Conservation (phyloP, 176 grass and related monocot genomes). For the Hordeum vulgare region DNA sequence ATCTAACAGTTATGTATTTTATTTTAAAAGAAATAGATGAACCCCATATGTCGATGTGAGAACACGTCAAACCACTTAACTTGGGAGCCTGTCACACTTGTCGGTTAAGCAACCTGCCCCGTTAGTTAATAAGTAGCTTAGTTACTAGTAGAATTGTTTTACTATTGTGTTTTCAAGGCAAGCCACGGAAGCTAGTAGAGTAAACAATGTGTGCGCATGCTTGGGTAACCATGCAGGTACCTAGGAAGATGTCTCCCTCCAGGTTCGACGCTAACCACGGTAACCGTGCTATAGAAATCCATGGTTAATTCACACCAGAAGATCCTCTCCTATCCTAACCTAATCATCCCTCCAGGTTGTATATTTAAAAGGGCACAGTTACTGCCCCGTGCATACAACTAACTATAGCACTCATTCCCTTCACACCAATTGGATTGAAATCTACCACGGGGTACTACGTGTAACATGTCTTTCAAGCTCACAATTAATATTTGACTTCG, state of each 20-base stretch:
- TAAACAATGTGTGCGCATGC: not conserved
- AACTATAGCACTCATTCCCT: not conserved
- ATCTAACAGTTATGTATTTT: too few species aligned
- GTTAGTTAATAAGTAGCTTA: not conserved
- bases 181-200: not conserved
- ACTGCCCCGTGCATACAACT: not conserved
- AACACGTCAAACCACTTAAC: too few species aligned
- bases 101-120: not conserved
- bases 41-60: too few species aligned
- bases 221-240: slow-evolving; percentile 32
- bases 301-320: not conserved
- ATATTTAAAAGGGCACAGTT: not conserved
- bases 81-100: too few species aligned
- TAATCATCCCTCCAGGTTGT: slow-evolving; percentile 1
- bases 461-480: too few species aligned
- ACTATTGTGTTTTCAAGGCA: slow-evolving; percentile 21
- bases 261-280: not conserved
- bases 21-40: too few species aligned
- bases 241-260: slow-evolving; percentile 33
- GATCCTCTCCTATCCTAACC: not conserved
- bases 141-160: not conserved
- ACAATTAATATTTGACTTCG: too few species aligned
- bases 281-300: not conserved
- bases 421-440: not conserved
- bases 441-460: rapidly evolving